phyloP scores from a whole-genome alignment of 768 basidiomycete species.

The Macrolepiota fuliginosa region DNA sequence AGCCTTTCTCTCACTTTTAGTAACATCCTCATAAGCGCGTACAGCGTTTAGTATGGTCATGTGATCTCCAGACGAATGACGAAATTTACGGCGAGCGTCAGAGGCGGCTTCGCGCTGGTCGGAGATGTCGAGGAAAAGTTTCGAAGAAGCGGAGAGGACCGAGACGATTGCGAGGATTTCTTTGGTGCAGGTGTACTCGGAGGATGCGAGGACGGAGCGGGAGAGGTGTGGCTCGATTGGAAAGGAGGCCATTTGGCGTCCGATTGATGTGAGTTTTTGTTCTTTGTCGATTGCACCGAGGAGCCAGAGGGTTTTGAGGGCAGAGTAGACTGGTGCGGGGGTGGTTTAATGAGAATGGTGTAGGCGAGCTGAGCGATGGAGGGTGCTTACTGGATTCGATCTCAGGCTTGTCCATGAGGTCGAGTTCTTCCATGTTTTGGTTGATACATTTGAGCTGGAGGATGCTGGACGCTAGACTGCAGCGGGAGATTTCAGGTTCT shows the following conservation, averaged over 20 bases:
- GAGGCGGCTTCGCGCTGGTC: constrained; percentile 73
- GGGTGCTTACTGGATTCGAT: constrained; percentile 59
- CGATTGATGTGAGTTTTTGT: constrained; percentile 66
- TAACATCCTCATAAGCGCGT: constrained; percentile 75
- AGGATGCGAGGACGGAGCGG: constrained; percentile 77
- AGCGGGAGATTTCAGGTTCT: constrained; percentile 90
- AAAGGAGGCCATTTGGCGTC: constrained; percentile 84
- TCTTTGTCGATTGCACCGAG: constrained; percentile 74
- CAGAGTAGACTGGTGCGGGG: constrained; percentile 47
- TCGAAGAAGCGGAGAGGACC: constrained; percentile 76
- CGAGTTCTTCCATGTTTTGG: constrained; percentile 76
- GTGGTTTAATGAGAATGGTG: not conserved
- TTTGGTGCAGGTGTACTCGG: constrained; percentile 63
- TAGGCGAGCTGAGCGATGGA: not conserved
- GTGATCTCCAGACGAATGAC: constrained; percentile 87
- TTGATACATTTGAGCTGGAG: constrained; percentile 85
- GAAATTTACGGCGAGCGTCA: constrained; percentile 74
- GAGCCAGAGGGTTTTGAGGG: constrained; percentile 71
- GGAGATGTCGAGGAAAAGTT: constrained; percentile 74
- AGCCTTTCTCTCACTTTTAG: constrained; percentile 40
- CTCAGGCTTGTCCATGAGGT: constrained; percentile 89
- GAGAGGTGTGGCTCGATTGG: constrained; percentile 89
- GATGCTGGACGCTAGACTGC: constrained; percentile 78
- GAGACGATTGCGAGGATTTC: constrained; percentile 87
- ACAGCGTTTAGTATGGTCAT: constrained; percentile 86